Conservation (phyloP, 177 flowering plant genomes). For the Vitis hybrid region DNA sequence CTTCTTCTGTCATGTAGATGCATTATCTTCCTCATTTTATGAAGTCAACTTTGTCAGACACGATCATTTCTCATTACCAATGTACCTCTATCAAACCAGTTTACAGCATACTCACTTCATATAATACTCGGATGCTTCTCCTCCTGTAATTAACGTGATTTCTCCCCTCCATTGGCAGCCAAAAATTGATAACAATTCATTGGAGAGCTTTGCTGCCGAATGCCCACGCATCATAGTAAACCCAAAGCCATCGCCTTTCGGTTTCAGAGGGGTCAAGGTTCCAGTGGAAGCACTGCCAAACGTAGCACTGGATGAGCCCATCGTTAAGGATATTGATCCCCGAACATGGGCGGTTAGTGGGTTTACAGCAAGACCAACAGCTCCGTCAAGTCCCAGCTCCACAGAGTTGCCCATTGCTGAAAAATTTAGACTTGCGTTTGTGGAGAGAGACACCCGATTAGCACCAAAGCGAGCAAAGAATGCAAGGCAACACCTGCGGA, state of each 20-base stretch:
- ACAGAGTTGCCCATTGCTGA: conserved; percentile 73
- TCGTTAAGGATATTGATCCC: conserved; percentile 74
- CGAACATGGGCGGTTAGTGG: conserved; percentile 62
- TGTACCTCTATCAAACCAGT: too few species aligned
- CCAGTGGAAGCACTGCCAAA: conserved; percentile 66
- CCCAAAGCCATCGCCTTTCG: conserved; percentile 73
- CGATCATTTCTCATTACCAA: too few species aligned
- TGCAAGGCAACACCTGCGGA: conserved; percentile 82
- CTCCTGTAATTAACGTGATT: background rate
- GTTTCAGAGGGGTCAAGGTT: conserved; percentile 49
- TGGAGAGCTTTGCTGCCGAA: conserved; percentile 54
- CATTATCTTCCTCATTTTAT: too few species aligned
- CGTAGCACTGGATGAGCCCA: conserved; percentile 51
- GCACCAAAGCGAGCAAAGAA: conserved; percentile 96
- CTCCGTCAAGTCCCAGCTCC: conserved; percentile 24
- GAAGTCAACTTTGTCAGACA: too few species aligned
- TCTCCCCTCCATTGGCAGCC: conserved; percentile 51
- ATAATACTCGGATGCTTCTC: background rate
- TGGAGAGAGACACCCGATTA: conserved; percentile 72
- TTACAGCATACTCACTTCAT: background rate
- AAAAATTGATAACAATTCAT: conserved; percentile 61
- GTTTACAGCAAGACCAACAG: conserved; percentile 13
- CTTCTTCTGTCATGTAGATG: background rate
- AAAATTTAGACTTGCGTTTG: conserved; percentile 88
- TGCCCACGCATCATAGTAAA: conserved; percentile 86